Percentiles rank a stretch among this genome's conserved stretches.
phyloP scores from a whole-genome alignment of 371 early-diverging fungal genomes.

The Saksenaea vasiformis region DNA sequence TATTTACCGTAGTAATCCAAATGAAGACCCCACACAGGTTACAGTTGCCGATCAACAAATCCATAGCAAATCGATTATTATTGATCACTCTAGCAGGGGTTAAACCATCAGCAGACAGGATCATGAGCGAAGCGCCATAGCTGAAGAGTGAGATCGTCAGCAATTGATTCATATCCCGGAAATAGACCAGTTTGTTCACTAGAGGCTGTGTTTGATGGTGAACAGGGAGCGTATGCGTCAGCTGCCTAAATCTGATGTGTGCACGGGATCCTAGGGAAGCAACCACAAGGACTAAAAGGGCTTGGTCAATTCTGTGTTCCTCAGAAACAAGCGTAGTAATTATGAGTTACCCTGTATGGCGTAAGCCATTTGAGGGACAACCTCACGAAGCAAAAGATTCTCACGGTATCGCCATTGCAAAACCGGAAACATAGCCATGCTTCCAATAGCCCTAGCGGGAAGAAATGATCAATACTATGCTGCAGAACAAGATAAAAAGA shows the following conservation, averaged over 20 bases:
- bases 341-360: slow-evolving; percentile 36
- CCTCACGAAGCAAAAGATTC: slow-evolving; percentile 28
- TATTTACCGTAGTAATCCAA: slow-evolving; percentile 40
- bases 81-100: slow-evolving; percentile 20
- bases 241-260: slow-evolving; percentile 36
- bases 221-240: slow-evolving; percentile 10
- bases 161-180: slow-evolving; percentile 53
- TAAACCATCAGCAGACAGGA: slow-evolving; percentile 46
- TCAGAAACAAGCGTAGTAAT: not conserved
- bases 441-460: slow-evolving; percentile 37
- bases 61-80: slow-evolving; percentile 41
- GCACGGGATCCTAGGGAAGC: slow-evolving; percentile 42
- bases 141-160: slow-evolving; percentile 32
- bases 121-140: slow-evolving; percentile 29
- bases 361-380: slow-evolving; percentile 48
- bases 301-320: not conserved
- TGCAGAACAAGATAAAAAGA: not conserved
- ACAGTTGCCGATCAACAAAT: slow-evolving; percentile 37
- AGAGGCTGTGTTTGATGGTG: slow-evolving; percentile 1
- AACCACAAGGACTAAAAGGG: slow-evolving; percentile 32
- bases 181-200: slow-evolving; percentile 44
- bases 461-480: not conserved
- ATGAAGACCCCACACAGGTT: slow-evolving; percentile 31
- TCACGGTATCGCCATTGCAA: slow-evolving; percentile 44
- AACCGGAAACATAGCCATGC: slow-evolving; percentile 46